A percentile compares a stretch with the other conserved stretches of the same genome.
These are phyloP conservation scores for Eragrostis curvula DNA, from an alignment of 176 grass and related monocot genomes.

Conservation along the genomic window DNA sequence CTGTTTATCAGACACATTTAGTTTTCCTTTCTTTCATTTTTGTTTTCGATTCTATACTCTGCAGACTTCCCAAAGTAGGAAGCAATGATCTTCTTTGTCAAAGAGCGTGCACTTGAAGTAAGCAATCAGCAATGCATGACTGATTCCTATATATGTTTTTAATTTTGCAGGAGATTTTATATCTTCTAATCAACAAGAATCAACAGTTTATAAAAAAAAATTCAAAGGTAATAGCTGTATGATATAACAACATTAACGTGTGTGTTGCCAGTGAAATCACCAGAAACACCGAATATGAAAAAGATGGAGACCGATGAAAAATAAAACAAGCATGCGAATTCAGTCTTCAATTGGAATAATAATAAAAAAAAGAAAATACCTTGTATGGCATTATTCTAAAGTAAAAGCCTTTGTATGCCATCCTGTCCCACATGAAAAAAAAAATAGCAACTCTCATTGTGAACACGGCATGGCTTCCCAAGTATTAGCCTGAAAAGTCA, in stretches of 20 bases:
- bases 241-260: background rate
- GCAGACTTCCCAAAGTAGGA: background rate
- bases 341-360: background rate
- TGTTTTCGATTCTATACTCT: too few species aligned
- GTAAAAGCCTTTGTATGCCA: too few species aligned
- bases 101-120: background rate
- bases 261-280: background rate
- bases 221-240: background rate
- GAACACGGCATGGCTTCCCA: background rate
- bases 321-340: background rate
- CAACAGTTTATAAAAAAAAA: background rate
- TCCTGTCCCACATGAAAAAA: too few species aligned
- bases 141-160: too few species aligned
- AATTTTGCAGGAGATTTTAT: background rate
- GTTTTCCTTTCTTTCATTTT: too few species aligned
- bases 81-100: background rate
- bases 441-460: background rate
- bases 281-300: background rate
- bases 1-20: background rate
- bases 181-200: background rate
- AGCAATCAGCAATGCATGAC: background rate
- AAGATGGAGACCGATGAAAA: background rate
- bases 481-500: background rate
- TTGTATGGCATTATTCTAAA: too few species aligned
- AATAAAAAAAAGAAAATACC: too few species aligned